A percentile compares a stretch with the other conserved stretches of the same genome.
These are phyloP conservation scores for Uncinocarpus reesii DNA, from an alignment of 2,329 filamentous ascomycete genomes.

Conservation along the genomic window DNA sequence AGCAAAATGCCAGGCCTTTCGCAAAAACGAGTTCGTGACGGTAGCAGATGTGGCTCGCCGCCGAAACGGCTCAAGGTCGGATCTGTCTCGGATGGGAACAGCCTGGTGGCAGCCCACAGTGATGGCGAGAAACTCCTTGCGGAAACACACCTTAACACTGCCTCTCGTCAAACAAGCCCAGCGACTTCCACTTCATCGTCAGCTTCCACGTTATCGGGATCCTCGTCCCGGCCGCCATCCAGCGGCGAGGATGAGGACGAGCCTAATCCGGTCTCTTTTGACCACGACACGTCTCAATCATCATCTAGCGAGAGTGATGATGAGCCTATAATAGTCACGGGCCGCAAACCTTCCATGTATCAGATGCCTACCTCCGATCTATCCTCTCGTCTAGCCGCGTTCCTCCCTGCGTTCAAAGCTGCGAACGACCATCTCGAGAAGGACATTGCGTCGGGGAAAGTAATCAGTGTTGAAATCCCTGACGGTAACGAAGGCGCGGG, in stretches of 20 bases:
- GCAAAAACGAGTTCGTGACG: too few species aligned
- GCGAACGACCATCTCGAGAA: constrained; percentile 36
- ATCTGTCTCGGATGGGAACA: too few species aligned
- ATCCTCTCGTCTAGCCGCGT: constrained; percentile 31
- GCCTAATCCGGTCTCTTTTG: neutral
- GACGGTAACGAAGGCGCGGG: constrained; percentile 2
- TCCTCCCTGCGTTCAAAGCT: constrained; percentile 35
- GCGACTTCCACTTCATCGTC: neutral
- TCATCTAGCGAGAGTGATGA: constrained; percentile 5
- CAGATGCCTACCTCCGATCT: constrained; percentile 24
- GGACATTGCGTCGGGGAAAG: constrained; percentile 28
- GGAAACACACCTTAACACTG: too few species aligned
- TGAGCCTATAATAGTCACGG: constrained; percentile 15
- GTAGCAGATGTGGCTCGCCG: too few species aligned
- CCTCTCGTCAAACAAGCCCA: neutral
- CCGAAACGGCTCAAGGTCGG: too few species aligned
- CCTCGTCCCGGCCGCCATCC: constrained; percentile 16
- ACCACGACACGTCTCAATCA: neutral
- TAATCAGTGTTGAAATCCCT: constrained; percentile 14
- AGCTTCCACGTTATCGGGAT: constrained; percentile 16
- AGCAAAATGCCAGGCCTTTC: too few species aligned
- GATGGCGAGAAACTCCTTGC: neutral
- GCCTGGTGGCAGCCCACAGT: too few species aligned
- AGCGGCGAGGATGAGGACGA: neutral
- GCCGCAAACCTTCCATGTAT: constrained; percentile 30